Evolutionary conservation across 2,329 filamentous ascomycete species (phyloP).

Genomic region (Albophoma yamanashiensis): DNA sequence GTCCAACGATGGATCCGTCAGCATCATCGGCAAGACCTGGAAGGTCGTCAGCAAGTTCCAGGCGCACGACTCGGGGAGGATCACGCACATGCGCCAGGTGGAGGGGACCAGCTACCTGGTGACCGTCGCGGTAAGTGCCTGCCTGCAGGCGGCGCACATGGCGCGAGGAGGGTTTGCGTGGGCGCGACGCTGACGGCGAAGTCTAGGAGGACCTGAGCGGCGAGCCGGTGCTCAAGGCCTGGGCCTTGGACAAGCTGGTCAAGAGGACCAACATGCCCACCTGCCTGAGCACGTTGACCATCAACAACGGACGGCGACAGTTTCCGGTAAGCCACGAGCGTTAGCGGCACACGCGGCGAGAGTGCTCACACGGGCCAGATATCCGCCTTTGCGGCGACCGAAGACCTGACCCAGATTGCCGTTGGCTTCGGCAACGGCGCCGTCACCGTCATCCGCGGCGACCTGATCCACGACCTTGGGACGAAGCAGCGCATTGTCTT

Average conservation of each 20-base stretch:
- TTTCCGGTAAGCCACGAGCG: slow-evolving; percentile 59
- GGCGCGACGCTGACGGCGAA: neutral
- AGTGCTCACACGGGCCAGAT: slow-evolving; percentile 37
- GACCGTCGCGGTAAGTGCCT: slow-evolving; percentile 53
- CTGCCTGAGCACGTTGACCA: slow-evolving; percentile 73
- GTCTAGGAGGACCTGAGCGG: slow-evolving; percentile 69
- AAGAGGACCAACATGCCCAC: slow-evolving; percentile 88
- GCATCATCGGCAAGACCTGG: slow-evolving; percentile 79
- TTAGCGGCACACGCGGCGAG: accelerated
- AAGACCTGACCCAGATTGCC: slow-evolving; percentile 84
- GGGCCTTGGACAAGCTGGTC: slow-evolving; percentile 86
- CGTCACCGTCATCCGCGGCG: slow-evolving; percentile 86
- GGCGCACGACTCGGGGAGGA: slow-evolving; percentile 68
- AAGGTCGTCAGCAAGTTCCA: slow-evolving; percentile 80
- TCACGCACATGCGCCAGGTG: slow-evolving; percentile 88
- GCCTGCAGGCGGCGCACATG: neutral
- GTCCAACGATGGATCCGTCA: slow-evolving; percentile 73
- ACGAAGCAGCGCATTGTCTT: slow-evolving; percentile 91
- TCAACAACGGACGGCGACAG: slow-evolving; percentile 83
- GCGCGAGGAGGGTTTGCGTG: neutral
- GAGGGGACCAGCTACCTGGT: slow-evolving; percentile 78
- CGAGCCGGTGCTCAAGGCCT: slow-evolving; percentile 90
- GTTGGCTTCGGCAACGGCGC: slow-evolving; percentile 94
- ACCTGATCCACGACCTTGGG: slow-evolving; percentile 89
- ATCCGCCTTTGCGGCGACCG: slow-evolving; percentile 77